Percentiles rank a stretch among this genome's conserved stretches.
Evolutionary conservation across 176 grass and related monocot species (phyloP).

Genomic region (Oryza coarctata): DNA sequence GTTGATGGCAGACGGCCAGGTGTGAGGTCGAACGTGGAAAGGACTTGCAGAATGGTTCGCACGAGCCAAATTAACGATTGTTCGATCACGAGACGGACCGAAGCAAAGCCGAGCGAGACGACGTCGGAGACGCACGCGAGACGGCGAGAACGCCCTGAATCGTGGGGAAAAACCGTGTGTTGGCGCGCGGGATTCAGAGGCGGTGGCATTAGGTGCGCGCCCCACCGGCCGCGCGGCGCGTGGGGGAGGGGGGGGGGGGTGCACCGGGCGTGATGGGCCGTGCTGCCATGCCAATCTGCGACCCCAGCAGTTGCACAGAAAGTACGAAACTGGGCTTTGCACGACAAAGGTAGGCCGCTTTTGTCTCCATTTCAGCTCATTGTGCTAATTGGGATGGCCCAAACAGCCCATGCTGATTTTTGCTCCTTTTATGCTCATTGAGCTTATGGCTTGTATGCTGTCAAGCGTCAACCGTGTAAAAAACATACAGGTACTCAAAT

Average conservation of each 20-base stretch:
- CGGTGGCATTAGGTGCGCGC: too few species aligned
- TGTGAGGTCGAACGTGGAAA: constrained; percentile 1
- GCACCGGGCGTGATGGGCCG: too few species aligned
- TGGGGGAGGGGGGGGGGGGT: neutral
- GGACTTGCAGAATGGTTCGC: neutral
- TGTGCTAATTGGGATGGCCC: neutral
- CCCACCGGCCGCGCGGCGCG: too few species aligned
- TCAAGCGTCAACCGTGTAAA: neutral
- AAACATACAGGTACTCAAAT: neutral
- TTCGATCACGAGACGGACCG: too few species aligned
- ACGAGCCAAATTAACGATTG: neutral
- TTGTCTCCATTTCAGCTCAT: too few species aligned
- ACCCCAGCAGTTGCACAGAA: too few species aligned
- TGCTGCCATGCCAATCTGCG: too few species aligned
- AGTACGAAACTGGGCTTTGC: too few species aligned
- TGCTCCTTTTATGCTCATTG: neutral
- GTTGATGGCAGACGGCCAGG: constrained; percentile 1
- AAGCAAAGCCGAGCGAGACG: too few species aligned
- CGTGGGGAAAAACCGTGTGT: neutral
- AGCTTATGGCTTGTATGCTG: neutral
- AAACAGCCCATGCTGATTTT: neutral
- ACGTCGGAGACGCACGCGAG: too few species aligned
- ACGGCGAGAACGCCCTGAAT: neutral
- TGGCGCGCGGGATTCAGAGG: neutral
- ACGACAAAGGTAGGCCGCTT: too few species aligned